Percentiles rank a stretch among this genome's conserved stretches.
Conservation (phyloP, 106 monocot species). For the Xerophyta viscosa region DNA sequence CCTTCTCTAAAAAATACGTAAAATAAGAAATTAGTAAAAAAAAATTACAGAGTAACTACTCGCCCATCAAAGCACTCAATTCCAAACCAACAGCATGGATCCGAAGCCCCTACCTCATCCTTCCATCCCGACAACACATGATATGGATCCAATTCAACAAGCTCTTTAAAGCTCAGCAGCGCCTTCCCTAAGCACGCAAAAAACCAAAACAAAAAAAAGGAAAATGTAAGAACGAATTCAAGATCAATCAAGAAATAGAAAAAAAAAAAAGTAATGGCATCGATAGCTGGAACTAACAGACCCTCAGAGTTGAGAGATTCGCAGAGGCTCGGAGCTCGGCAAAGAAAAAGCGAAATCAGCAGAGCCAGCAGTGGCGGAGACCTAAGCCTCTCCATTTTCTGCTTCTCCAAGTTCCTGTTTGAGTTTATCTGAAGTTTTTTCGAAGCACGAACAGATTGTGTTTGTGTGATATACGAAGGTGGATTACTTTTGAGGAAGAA, state of each 20-base stretch:
- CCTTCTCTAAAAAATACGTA: too few relatives aligned
- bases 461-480: too few relatives aligned
- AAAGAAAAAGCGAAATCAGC: not conserved
- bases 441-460: too few relatives aligned
- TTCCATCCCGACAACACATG: conserved; percentile 33
- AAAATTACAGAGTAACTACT: conserved; percentile 39
- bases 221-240: too few relatives aligned
- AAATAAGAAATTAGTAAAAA: not conserved
- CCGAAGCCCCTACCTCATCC: not conserved
- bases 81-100: conserved; percentile 45
- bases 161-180: conserved; percentile 35
- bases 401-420: too few relatives aligned
- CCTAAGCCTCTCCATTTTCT: conserved; percentile 5
- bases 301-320: conserved; percentile 20
- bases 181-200: conserved; percentile 25
- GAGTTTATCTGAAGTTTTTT: too few relatives aligned
- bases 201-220: not conserved
- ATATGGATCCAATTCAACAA: conserved; percentile 42
- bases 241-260: too few relatives aligned
- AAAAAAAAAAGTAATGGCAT: not conserved
- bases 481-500: too few relatives aligned
- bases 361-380: not conserved
- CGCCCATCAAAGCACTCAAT: conserved; percentile 39
- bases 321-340: conserved; percentile 4
- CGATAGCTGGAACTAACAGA: conserved; percentile 1